Percentiles rank a stretch among this genome's conserved stretches.
Conservation (phyloP, 805 yeast genomes). For the Hanseniaspora singularis region DNA sequence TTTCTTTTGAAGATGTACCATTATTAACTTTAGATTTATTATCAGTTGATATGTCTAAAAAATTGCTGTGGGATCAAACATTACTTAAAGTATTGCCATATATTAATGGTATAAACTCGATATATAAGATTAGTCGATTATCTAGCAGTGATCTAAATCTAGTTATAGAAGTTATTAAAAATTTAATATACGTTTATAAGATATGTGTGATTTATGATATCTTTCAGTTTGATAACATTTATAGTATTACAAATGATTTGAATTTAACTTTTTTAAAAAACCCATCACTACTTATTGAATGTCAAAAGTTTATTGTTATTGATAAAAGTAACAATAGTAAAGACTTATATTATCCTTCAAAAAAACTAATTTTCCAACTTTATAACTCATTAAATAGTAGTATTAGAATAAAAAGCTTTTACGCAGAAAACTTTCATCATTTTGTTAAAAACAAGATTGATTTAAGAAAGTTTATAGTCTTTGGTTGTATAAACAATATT, state of each 20-base stretch:
- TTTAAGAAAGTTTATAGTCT: slow-evolving; percentile 69
- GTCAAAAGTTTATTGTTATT: slow-evolving; percentile 59
- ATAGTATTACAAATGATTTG: slow-evolving; percentile 76
- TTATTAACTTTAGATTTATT: slow-evolving; percentile 69
- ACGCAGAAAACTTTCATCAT: slow-evolving; percentile 45
- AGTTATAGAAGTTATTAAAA: slow-evolving; percentile 80
- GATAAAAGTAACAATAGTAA: slow-evolving; percentile 14
- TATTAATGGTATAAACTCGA: slow-evolving; percentile 79
- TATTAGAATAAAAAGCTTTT: slow-evolving; percentile 71
- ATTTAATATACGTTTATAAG: slow-evolving; percentile 79
- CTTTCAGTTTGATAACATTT: slow-evolving; percentile 77
- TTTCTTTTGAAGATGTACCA: slow-evolving; percentile 80
- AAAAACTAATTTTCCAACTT: slow-evolving; percentile 54
- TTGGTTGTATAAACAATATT: slow-evolving; percentile 72
- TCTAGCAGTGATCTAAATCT: slow-evolving; percentile 70
- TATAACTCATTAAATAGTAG: slow-evolving; percentile 74
- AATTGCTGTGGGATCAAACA: slow-evolving; percentile 94
- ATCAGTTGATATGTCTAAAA: slow-evolving; percentile 41
- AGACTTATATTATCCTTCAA: slow-evolving; percentile 40
- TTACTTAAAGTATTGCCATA: slow-evolving; percentile 77
- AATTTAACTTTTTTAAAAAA: slow-evolving; percentile 52
- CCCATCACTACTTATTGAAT: slow-evolving; percentile 58
- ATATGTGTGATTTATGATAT: slow-evolving; percentile 63
- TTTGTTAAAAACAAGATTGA: slow-evolving; percentile 51
- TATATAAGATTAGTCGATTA: slow-evolving; percentile 59